These are phyloP conservation scores for Entelexis sorbosivorans DNA, from an alignment of 1,139 yeast species.

Conservation along the genomic window DNA sequence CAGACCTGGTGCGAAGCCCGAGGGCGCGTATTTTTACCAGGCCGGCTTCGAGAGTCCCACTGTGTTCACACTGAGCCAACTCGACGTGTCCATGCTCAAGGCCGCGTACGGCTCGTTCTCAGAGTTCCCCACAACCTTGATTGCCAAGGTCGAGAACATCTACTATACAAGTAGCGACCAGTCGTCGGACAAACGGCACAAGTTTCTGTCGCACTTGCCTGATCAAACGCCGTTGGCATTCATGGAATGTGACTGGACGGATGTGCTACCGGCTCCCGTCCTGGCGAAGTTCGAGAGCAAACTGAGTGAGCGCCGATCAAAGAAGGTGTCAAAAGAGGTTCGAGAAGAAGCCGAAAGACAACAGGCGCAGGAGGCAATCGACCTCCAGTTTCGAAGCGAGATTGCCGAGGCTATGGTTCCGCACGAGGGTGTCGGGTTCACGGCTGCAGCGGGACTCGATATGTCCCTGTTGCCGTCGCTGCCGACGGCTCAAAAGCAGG, in stretches of 20 bases:
- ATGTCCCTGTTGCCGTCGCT: slow-evolving; percentile 19
- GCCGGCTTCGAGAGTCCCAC: slow-evolving; percentile 60
- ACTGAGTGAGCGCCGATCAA: slow-evolving; percentile 48
- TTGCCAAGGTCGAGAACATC: slow-evolving; percentile 58
- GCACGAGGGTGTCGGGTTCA: slow-evolving; percentile 4
- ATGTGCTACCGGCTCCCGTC: slow-evolving; percentile 40
- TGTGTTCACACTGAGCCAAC: slow-evolving; percentile 58
- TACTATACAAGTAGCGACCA: slow-evolving; percentile 42
- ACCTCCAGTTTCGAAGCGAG: slow-evolving; percentile 30
- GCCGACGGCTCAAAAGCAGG: slow-evolving; percentile 9
- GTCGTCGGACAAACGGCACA: slow-evolving; percentile 42
- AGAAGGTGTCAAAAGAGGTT: slow-evolving; percentile 42
- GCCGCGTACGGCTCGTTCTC: slow-evolving; percentile 52
- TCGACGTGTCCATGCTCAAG: slow-evolving; percentile 66
- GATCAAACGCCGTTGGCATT: slow-evolving; percentile 75
- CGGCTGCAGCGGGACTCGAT: slow-evolving; percentile 12
- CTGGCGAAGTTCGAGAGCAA: slow-evolving; percentile 50
- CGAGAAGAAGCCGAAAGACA: slow-evolving; percentile 57
- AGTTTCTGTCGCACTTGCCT: slow-evolving; percentile 74
- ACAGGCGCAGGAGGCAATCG: slow-evolving; percentile 53
- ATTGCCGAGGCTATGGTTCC: slow-evolving; percentile 25
- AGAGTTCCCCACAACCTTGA: slow-evolving; percentile 53
- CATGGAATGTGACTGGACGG: slow-evolving; percentile 76
- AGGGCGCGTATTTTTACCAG: slow-evolving; percentile 42
- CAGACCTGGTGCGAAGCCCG: slow-evolving; percentile 28